Conservation (phyloP, 2,329 filamentous ascomycete genomes). For the Ceratocystis cacaofunesta region DNA sequence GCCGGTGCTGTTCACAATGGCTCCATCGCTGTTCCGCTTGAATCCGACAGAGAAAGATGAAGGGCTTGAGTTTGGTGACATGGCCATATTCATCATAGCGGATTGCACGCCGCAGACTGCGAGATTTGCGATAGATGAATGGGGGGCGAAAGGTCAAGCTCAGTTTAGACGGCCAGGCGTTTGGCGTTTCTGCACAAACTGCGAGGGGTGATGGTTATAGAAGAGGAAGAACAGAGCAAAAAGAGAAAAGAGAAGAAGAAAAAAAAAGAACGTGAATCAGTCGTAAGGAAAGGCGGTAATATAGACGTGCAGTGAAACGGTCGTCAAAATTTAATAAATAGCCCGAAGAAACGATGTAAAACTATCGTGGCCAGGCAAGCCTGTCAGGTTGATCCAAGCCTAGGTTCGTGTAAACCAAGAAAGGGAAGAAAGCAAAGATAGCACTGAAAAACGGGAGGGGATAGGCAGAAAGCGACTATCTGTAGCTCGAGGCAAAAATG, state of each 20-base stretch:
- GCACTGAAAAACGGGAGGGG: too few relatives aligned
- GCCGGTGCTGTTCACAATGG: neutral
- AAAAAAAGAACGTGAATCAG: neutral
- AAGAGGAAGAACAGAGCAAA: neutral
- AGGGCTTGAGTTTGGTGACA: conserved; percentile 3
- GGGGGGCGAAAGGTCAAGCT: neutral
- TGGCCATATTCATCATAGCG: neutral
- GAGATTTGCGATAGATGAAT: neutral
- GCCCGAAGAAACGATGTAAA: too few relatives aligned
- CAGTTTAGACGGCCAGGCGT: neutral
- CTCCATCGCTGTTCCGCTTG: conserved; percentile 16
- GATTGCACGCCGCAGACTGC: neutral
- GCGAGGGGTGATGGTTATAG: neutral
- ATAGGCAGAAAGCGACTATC: too few relatives aligned
- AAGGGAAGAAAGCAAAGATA: too few relatives aligned
- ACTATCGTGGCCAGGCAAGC: too few relatives aligned
- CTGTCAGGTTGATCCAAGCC: too few relatives aligned
- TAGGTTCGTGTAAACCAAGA: too few relatives aligned
- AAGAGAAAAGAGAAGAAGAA: neutral
- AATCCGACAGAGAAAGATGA: conserved; percentile 5
- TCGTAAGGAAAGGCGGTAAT: too few relatives aligned
- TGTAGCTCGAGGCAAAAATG: too few relatives aligned
- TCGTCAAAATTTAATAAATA: too few relatives aligned
- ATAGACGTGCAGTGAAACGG: too few relatives aligned
- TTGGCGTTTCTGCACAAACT: conserved; percentile 10